Evolutionary conservation across 352 stramenopile species (phyloP).

Genomic region (Phytophthora gonapodyides): DNA sequence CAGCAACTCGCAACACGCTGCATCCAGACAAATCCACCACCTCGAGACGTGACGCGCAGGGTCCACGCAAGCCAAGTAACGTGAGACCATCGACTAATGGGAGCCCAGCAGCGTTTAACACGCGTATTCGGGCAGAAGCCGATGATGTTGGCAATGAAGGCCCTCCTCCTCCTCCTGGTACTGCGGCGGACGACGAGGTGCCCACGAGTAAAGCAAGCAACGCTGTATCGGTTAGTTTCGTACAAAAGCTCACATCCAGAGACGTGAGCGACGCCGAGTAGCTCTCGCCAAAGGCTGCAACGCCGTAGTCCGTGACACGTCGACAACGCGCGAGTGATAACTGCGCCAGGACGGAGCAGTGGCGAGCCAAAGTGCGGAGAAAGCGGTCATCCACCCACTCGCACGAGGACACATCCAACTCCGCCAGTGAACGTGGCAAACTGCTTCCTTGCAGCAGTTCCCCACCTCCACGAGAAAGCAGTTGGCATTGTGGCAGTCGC

Average conservation of each 20-base stretch:
- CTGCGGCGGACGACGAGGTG: conserved; percentile 12
- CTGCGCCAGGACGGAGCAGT: conserved; percentile 41
- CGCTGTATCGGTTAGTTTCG: conserved; percentile 59
- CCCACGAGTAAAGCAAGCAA: conserved; percentile 60
- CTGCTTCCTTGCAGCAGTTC: conserved; percentile 20
- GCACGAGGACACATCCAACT: conserved; percentile 64
- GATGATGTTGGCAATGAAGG: conserved; percentile 3
- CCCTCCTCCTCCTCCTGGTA: conserved; percentile 11
- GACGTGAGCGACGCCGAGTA: conserved; percentile 36
- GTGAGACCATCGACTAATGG: conserved; percentile 62
- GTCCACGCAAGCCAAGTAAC: conserved; percentile 49
- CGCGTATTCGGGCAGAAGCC: conserved; percentile 37
- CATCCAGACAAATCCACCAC: conserved; percentile 34
- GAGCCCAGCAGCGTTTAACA: conserved; percentile 46
- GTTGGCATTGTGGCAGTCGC: conserved; percentile 30
- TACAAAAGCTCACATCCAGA: conserved; percentile 64
- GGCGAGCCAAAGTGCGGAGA: conserved; percentile 43
- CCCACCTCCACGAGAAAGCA: conserved; percentile 32
- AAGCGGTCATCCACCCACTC: conserved; percentile 70
- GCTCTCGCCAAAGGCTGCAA: conserved; percentile 61
- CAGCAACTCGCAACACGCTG: conserved; percentile 43
- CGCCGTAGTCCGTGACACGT: conserved; percentile 69
- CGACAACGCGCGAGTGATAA: conserved; percentile 55
- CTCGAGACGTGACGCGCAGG: conserved; percentile 30
- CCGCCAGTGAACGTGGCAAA: conserved; percentile 36